Conservation (phyloP, 805 yeast genomes). For the Candida germanica region DNA sequence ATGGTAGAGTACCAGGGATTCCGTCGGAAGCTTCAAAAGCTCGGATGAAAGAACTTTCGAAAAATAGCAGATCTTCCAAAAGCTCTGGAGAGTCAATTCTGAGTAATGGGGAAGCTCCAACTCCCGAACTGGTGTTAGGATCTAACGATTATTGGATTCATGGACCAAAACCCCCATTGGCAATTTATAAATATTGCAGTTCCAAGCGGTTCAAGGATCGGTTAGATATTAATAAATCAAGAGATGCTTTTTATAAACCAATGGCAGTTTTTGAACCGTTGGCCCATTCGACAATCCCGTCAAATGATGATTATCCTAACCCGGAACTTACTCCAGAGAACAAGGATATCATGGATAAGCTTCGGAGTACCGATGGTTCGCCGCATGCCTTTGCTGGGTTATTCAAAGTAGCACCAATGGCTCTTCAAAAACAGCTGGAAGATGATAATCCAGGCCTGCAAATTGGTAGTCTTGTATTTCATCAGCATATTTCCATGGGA, state of each 20-base stretch:
- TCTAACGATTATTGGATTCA: conserved; percentile 25
- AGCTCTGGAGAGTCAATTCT: no score
- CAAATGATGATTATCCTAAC: neutral
- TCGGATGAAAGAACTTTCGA: no score
- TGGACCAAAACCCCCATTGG: conserved; percentile 23
- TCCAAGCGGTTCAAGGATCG: conserved; percentile 10
- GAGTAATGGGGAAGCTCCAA: no score
- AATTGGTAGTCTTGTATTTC: conserved; percentile 21
- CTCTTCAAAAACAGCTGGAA: conserved; percentile 7
- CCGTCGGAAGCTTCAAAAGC: no score
- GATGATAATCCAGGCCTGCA: neutral
- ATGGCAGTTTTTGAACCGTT: conserved; percentile 21
- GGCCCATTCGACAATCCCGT: conserved; percentile 10
- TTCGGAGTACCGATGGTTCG: conserved; percentile 8
- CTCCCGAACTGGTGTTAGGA: no score
- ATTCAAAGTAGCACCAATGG: conserved; percentile 22
- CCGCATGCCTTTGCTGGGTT: conserved; percentile 26
- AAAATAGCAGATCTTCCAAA: no score
- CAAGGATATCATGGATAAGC: conserved; percentile 2
- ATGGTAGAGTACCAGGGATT: no score
- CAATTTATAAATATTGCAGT: conserved; percentile 22
- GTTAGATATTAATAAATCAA: conserved; percentile 2
- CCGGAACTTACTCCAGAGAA: neutral
- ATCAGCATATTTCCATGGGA: conserved; percentile 26
- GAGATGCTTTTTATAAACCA: conserved; percentile 18